These are phyloP conservation scores for Cyclotella baltica DNA, from an alignment of 108 stramenopile genomes.

Conservation along the genomic window DNA sequence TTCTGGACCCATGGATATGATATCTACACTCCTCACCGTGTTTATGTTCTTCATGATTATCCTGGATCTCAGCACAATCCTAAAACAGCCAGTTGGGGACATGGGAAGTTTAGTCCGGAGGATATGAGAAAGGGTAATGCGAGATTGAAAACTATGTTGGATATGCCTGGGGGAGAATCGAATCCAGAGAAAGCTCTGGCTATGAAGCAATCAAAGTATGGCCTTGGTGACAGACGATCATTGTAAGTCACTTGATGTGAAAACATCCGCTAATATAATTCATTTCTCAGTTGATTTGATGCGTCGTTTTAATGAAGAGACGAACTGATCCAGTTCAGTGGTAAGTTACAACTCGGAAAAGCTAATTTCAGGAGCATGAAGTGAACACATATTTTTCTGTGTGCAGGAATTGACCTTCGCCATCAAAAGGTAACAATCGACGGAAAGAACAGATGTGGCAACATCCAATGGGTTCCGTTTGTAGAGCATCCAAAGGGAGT, in stretches of 20 bases:
- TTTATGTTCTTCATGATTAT: constrained; percentile 90
- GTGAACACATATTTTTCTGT: not conserved
- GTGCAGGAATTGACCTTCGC: constrained; percentile 51
- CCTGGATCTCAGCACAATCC: constrained; percentile 77
- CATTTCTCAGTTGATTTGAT: not conserved
- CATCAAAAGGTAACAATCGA: constrained; percentile 59
- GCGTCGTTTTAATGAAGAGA: not conserved
- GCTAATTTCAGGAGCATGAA: not conserved
- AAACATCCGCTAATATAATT: not conserved
- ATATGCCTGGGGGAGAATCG: constrained; percentile 64
- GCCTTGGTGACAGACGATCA: constrained; percentile 75
- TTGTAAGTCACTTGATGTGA: constrained; percentile 43
- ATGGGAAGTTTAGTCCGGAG: constrained; percentile 23
- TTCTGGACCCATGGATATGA: constrained; percentile 96
- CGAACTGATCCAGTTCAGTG: constrained; percentile 72
- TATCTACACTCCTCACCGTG: constrained; percentile 85
- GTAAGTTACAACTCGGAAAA: constrained; percentile 13
- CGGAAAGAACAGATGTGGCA: constrained; percentile 77
- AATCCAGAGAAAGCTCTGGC: constrained; percentile 33
- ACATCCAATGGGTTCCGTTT: constrained; percentile 85
- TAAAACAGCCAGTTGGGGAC: constrained; percentile 62
- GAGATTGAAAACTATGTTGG: constrained; percentile 69
- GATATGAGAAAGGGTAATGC: constrained; percentile 23
- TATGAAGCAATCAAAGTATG: constrained; percentile 58
- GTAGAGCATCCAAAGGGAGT: constrained; percentile 56